These are phyloP conservation scores for Endothia cerciana DNA, from an alignment of 2,329 filamentous ascomycete genomes.

Conservation along the genomic window DNA sequence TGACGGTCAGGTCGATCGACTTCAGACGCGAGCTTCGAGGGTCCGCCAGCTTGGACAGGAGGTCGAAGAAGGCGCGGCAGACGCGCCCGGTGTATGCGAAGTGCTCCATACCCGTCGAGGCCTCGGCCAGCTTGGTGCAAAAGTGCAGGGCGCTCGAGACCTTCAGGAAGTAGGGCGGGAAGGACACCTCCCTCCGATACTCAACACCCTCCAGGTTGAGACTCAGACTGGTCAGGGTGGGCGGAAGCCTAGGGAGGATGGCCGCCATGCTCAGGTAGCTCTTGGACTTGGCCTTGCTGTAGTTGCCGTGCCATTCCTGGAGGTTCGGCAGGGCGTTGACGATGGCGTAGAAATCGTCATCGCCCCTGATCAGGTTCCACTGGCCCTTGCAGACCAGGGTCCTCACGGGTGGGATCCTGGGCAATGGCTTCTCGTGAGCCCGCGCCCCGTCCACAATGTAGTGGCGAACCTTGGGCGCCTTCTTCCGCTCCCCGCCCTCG, in stretches of 20 bases:
- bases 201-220: constrained; percentile 71
- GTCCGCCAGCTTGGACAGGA: constrained; percentile 54
- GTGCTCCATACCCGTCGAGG: constrained; percentile 66
- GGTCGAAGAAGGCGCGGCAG: constrained; percentile 70
- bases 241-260: constrained; percentile 62
- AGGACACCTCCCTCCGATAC: constrained; percentile 66
- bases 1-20: constrained; percentile 72
- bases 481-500: constrained; percentile 77
- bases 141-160: constrained; percentile 64
- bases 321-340: constrained; percentile 67
- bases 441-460: constrained; percentile 43
- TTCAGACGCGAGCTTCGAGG: constrained; percentile 57
- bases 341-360: constrained; percentile 66
- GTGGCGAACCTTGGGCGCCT: constrained; percentile 69
- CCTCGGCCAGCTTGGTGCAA: constrained; percentile 64
- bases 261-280: constrained; percentile 71
- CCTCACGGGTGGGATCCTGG: constrained; percentile 57
- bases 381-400: constrained; percentile 75
- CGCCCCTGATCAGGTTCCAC: constrained; percentile 73
- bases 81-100: constrained; percentile 74
- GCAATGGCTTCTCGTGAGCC: constrained; percentile 32
- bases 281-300: constrained; percentile 74
- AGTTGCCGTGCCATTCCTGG: constrained; percentile 64
- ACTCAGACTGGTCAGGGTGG: constrained; percentile 64
- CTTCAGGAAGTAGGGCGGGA: constrained; percentile 64